These are phyloP conservation scores for Diaporthe sp. DNA, from an alignment of 2,329 filamentous ascomycete genomes.

Conservation along the genomic window DNA sequence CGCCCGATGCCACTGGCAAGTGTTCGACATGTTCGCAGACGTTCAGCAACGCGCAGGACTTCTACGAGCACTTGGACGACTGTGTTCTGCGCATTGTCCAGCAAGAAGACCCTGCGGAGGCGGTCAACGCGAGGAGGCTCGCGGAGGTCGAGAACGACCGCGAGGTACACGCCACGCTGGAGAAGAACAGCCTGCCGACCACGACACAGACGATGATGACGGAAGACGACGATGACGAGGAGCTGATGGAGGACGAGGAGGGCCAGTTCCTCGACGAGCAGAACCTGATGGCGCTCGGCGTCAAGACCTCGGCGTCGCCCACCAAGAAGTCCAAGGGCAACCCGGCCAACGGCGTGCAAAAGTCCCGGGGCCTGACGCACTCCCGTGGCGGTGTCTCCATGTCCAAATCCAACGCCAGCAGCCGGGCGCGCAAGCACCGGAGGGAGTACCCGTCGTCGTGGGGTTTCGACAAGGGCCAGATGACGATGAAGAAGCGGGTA, in stretches of 20 bases:
- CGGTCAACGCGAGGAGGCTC: constrained; percentile 76
- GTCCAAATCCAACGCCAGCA: constrained; percentile 56
- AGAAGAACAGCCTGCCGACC: constrained; percentile 73
- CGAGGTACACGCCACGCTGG: constrained; percentile 72
- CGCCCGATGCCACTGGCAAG: constrained; percentile 87
- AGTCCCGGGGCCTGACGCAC: constrained; percentile 81
- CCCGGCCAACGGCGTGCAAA: constrained; percentile 70
- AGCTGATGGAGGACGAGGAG: constrained; percentile 67
- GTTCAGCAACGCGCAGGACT: constrained; percentile 95
- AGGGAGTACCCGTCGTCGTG: constrained; percentile 95
- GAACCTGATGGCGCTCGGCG: constrained; percentile 61
- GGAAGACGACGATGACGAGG: constrained; percentile 60
- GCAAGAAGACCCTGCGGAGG: constrained; percentile 78
- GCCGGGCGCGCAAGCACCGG: constrained; percentile 86
- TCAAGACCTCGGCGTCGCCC: constrained; percentile 59
- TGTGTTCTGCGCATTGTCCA: constrained; percentile 80
- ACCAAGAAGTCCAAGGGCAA: constrained; percentile 71
- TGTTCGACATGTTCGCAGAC: constrained; percentile 94
- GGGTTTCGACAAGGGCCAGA: constrained; percentile 92
- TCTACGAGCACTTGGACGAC: constrained; percentile 95
- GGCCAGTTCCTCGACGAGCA: constrained; percentile 69
- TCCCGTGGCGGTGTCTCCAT: constrained; percentile 80
- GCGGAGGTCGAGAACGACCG: constrained; percentile 76
- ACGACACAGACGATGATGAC: constrained; percentile 51
- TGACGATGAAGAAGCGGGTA: constrained; percentile 98